Conservation (phyloP, 768 basidiomycete genomes). For the Xerocomellus amylosporus region DNA sequence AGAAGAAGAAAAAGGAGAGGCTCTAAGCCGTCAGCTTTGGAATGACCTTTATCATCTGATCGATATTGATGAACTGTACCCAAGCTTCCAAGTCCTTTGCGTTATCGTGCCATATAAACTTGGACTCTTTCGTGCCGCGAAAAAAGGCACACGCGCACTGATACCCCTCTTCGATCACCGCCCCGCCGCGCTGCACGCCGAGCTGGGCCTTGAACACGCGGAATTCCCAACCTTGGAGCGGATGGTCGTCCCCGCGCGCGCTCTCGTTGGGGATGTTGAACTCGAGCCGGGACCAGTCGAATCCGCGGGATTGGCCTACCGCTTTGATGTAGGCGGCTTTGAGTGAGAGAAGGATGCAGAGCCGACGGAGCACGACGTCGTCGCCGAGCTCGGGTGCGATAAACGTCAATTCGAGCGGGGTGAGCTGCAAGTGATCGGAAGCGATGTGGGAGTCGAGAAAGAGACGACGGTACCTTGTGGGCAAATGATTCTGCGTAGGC, state of each 20-base stretch:
- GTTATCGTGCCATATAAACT: conserved; percentile 70
- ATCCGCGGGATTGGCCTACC: conserved; percentile 75
- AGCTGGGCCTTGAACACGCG: conserved; percentile 73
- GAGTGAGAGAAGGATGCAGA: conserved; percentile 75
- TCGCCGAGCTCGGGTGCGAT: conserved; percentile 52
- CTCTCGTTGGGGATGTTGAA: conserved; percentile 67
- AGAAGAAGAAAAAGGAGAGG: background rate
- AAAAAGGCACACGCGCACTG: conserved; percentile 79
- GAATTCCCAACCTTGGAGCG: conserved; percentile 82
- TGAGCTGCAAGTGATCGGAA: conserved; percentile 36
- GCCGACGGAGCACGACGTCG: conserved; percentile 65
- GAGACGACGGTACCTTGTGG: conserved; percentile 58
- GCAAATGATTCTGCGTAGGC: conserved; percentile 70
- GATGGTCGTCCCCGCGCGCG: conserved; percentile 65
- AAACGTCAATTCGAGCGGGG: conserved; percentile 50
- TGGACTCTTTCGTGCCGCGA: conserved; percentile 60
- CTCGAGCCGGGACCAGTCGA: conserved; percentile 79
- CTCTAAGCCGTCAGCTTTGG: conserved; percentile 65
- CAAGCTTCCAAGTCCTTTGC: conserved; percentile 67
- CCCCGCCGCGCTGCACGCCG: conserved; percentile 57
- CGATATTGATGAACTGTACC: conserved; percentile 83
- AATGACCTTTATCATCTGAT: conserved; percentile 77
- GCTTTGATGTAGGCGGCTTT: conserved; percentile 84
- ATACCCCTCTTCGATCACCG: conserved; percentile 60
- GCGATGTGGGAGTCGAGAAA: background rate